Percentiles rank a stretch among this genome's conserved stretches.
phyloP scores from a whole-genome alignment of 257 asterid genomes.

The Solanum etuberosum region DNA sequence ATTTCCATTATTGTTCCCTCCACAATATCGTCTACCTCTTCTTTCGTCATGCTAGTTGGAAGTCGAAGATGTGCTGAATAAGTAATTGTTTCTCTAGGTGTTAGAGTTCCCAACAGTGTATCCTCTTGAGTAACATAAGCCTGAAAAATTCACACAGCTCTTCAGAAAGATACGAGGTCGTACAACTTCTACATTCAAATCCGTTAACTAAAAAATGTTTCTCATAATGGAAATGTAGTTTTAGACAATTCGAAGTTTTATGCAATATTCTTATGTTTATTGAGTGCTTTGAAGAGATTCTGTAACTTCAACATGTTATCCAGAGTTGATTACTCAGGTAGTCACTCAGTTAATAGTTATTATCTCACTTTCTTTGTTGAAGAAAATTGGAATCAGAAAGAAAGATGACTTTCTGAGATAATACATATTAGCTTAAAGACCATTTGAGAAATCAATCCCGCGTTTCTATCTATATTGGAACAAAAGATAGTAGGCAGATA shows the following conservation, averaged over 20 bases:
- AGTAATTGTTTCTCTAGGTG: conserved; percentile 68
- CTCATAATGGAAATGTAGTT: neutral
- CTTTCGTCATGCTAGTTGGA: conserved; percentile 42
- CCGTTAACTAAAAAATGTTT: neutral
- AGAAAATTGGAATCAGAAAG: too few relatives aligned
- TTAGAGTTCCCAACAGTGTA: conserved; percentile 72
- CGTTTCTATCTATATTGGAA: neutral
- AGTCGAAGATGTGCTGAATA: conserved; percentile 84
- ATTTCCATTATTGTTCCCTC: conserved; percentile 80
- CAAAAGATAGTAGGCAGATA: neutral
- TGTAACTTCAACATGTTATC: neutral
- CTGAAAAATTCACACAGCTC: conserved; percentile 21
- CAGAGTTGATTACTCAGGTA: too few relatives aligned
- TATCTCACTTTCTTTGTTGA: neutral
- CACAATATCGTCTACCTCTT: conserved; percentile 39
- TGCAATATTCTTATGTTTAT: neutral
- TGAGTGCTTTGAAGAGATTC: neutral
- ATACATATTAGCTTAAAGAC: neutral
- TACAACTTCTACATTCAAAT: neutral
- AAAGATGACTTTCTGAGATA: neutral
- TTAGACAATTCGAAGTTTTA: neutral
- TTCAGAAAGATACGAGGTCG: neutral
- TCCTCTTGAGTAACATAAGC: conserved; percentile 98
- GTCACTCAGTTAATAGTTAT: neutral
- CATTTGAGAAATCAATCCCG: neutral